Conservation (phyloP, 2,329 filamentous ascomycete species). For the Saccharata proteae region DNA sequence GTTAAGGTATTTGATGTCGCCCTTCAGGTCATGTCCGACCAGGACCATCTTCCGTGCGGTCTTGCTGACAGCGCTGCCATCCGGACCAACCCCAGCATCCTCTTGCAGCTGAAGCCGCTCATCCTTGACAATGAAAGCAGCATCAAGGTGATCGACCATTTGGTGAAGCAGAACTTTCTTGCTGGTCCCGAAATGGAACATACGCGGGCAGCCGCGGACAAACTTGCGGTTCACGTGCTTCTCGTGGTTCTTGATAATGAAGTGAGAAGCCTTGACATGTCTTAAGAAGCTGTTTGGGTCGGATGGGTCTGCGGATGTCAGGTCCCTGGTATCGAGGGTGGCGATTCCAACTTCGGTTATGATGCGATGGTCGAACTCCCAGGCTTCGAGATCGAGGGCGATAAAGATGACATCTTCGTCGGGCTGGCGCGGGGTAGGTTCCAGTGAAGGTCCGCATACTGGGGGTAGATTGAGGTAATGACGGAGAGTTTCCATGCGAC, state of each 20-base stretch:
- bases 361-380: constrained; percentile 51
- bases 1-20: constrained; percentile 60
- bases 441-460: no score
- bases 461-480: no score
- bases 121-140: constrained; percentile 10
- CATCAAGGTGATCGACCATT: not conserved
- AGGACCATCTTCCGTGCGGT: constrained; percentile 56
- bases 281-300: constrained; percentile 54
- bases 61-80: no score
- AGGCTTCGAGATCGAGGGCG: constrained; percentile 71
- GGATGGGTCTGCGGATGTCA: constrained; percentile 27
- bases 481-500: no score
- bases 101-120: constrained; percentile 12
- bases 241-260: constrained; percentile 59
- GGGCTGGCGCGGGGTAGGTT: no score
- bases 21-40: constrained; percentile 60
- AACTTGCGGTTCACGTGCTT: constrained; percentile 55
- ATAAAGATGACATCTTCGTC: constrained; percentile 47
- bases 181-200: constrained; percentile 59
- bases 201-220: constrained; percentile 59
- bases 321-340: constrained; percentile 57
- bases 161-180: constrained; percentile 37
- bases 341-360: constrained; percentile 83
- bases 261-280: constrained; percentile 57
- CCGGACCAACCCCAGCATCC: no score